These are phyloP conservation scores for Yamadazyma triangularis DNA, from an alignment of 1,139 yeast genomes.

Conservation along the genomic window DNA sequence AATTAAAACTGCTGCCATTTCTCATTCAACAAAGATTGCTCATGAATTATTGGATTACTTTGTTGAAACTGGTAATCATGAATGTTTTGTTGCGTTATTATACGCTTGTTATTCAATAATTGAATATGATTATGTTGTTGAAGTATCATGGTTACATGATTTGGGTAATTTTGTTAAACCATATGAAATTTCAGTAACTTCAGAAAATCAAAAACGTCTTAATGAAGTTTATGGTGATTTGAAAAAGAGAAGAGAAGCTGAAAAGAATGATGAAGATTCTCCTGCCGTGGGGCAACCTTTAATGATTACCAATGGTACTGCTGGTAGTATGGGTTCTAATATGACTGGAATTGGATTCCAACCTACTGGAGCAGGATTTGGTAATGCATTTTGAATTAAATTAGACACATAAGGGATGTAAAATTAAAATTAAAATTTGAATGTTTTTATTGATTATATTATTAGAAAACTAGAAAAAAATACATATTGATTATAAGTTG, in stretches of 20 bases:
- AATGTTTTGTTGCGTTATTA: slow-evolving; percentile 87
- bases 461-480: not conserved
- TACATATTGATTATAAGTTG: no score
- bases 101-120: slow-evolving; percentile 82
- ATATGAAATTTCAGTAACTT: slow-evolving; percentile 75
- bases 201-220: slow-evolving; percentile 70
- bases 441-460: not conserved
- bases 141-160: slow-evolving; percentile 85
- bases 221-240: slow-evolving; percentile 66
- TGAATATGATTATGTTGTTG: slow-evolving; percentile 79
- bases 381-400: slow-evolving; percentile 52
- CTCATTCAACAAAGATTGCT: slow-evolving; percentile 75
- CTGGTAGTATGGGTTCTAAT: slow-evolving; percentile 19
- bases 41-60: slow-evolving; percentile 87
- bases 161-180: slow-evolving; percentile 82
- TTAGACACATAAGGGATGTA: slow-evolving; percentile 3
- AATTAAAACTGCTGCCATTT: slow-evolving; percentile 85
- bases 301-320: slow-evolving; percentile 61
- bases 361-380: slow-evolving; percentile 66
- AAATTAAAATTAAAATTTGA: no score
- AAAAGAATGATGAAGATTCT: slow-evolving; percentile 48
- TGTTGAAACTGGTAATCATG: slow-evolving; percentile 96
- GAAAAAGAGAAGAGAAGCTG: slow-evolving; percentile 63
- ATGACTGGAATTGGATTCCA: slow-evolving; percentile 48
- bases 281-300: slow-evolving; percentile 48